phyloP scores from a whole-genome alignment of 2,329 filamentous ascomycete species.

The Huntiella moniliformis region DNA sequence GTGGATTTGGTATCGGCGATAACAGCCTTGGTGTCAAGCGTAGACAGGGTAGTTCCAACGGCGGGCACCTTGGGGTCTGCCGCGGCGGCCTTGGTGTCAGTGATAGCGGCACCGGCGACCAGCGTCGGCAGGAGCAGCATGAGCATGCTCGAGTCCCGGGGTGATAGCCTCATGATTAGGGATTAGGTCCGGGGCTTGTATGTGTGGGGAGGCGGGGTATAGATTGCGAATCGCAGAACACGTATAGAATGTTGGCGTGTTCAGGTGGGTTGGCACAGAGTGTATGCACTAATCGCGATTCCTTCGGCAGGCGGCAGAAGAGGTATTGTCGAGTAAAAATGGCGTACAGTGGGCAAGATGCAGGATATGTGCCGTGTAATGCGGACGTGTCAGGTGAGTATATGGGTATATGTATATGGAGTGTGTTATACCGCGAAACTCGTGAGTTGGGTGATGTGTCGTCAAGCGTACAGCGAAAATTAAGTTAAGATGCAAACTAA shows the following conservation, averaged over 20 bases:
- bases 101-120: constrained; percentile 8
- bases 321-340: background rate
- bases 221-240: background rate
- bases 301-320: background rate
- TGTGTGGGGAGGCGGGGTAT: background rate
- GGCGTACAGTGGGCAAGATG: background rate
- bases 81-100: constrained; percentile 2
- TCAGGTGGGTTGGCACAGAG: background rate
- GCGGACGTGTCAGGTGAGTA: background rate
- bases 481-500: constrained; percentile 5
- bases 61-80: background rate
- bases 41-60: background rate
- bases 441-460: background rate
- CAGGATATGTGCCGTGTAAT: background rate
- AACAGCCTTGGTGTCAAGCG: constrained; percentile 7
- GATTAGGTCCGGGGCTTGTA: background rate
- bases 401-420: too few species aligned
- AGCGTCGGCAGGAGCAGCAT: constrained; percentile 10
- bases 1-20: constrained; percentile 19
- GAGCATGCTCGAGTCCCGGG: constrained; percentile 8
- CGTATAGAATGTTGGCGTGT: background rate
- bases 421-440: too few species aligned
- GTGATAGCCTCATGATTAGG: constrained; percentile 10
- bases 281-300: background rate
- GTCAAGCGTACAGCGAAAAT: background rate